Percentiles rank a stretch among this genome's conserved stretches.
phyloP scores from a whole-genome alignment of 1,284 basidiomycete genomes.

The Ustilago esculenta region DNA sequence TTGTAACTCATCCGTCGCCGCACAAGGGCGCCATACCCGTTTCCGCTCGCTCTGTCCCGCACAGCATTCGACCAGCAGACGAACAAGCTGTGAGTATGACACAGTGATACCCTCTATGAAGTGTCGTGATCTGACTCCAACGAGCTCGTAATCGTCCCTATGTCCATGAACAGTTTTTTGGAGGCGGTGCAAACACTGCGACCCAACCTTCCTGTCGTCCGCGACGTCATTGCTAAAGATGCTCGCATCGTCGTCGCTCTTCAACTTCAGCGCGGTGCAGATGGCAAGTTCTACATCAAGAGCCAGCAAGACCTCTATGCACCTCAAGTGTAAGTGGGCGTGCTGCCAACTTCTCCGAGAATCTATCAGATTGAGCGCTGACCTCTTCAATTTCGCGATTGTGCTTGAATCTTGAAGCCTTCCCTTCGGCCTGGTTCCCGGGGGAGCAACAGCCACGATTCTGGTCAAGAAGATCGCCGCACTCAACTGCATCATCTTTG shows the following conservation, averaged over 20 bases:
- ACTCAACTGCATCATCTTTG: conserved; percentile 53
- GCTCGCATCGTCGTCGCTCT: conserved; percentile 56
- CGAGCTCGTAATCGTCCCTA: not conserved
- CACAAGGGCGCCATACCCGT: not conserved
- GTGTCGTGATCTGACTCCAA: not conserved
- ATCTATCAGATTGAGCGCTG: too few relatives aligned
- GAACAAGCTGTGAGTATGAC: conserved; percentile 12
- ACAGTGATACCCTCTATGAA: not conserved
- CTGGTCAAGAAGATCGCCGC: conserved; percentile 51
- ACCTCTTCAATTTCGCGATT: not conserved
- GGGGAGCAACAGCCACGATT: conserved; percentile 30
- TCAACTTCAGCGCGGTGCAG: conserved; percentile 54
- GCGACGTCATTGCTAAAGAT: conserved; percentile 31
- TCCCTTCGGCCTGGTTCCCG: conserved; percentile 52
- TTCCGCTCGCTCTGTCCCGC: too few relatives aligned
- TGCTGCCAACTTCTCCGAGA: too few relatives aligned
- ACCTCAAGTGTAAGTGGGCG: conserved; percentile 45
- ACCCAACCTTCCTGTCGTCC: conserved; percentile 43
- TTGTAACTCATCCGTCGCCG: not conserved
- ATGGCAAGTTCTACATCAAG: conserved; percentile 63
- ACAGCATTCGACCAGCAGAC: conserved; percentile 29
- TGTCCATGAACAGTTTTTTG: conserved; percentile 40
- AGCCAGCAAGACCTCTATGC: conserved; percentile 62
- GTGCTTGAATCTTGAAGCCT: conserved; percentile 17
- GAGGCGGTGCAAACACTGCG: conserved; percentile 60